These are phyloP conservation scores for Coemansia sp. DNA, from an alignment of 192 early-diverging fungal genomes.

Conservation along the genomic window DNA sequence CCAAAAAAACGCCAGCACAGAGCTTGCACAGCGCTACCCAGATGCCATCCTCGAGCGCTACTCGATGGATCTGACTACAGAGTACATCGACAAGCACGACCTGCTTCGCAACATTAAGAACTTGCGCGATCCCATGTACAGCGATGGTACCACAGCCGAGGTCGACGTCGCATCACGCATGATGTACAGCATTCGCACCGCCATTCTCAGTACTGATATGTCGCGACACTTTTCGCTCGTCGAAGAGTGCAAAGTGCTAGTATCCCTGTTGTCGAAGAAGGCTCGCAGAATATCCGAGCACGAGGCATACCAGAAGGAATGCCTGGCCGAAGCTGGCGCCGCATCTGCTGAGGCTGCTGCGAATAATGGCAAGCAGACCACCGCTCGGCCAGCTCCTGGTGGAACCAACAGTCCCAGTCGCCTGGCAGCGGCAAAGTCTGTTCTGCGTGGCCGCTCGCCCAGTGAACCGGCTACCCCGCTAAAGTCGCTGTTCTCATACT, in stretches of 20 bases:
- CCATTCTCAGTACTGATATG: slow-evolving; percentile 93
- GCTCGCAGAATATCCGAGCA: slow-evolving; percentile 37
- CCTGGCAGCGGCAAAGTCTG: not conserved
- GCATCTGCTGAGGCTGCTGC: not conserved
- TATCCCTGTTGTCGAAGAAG: slow-evolving; percentile 44
- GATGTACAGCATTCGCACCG: slow-evolving; percentile 51
- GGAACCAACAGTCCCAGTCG: slow-evolving; percentile 2
- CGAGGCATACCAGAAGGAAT: slow-evolving; percentile 26
- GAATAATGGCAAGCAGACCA: not conserved
- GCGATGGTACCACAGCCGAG: slow-evolving; percentile 52
- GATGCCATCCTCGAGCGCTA: slow-evolving; percentile 88
- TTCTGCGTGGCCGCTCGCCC: slow-evolving; percentile 28
- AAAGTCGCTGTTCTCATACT: slow-evolving; percentile 7
- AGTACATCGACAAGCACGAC: slow-evolving; percentile 73
- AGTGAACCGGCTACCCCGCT: slow-evolving; percentile 32
- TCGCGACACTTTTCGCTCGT: slow-evolving; percentile 75
- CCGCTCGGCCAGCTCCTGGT: not conserved
- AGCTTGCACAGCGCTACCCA: slow-evolving; percentile 70
- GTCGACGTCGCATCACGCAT: slow-evolving; percentile 45
- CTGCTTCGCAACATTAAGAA: slow-evolving; percentile 62
- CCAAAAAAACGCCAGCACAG: slow-evolving; percentile 83
- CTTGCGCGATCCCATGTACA: slow-evolving; percentile 53
- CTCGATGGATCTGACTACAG: slow-evolving; percentile 74
- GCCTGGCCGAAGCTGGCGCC: slow-evolving; percentile 7
- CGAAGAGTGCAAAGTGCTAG: slow-evolving; percentile 54